Evolutionary conservation across 805 yeast genomes (phyloP).

Genomic region (Pichia gijzeniarum): DNA sequence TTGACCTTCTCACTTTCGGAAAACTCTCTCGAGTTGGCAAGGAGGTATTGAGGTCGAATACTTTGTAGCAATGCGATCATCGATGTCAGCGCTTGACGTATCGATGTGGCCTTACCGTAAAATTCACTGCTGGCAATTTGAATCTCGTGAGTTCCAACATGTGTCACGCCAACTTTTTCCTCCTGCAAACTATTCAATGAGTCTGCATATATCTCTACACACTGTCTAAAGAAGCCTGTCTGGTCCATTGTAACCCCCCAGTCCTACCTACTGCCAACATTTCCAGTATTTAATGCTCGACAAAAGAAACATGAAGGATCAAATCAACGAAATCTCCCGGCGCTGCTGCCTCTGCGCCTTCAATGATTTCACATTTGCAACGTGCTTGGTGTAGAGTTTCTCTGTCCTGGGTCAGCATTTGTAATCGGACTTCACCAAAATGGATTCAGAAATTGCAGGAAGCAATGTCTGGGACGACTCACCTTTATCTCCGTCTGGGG

Average conservation of each 20-base stretch:
- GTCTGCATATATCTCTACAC: conserved; percentile 5
- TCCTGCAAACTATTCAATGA: not conserved
- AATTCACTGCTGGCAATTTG: conserved; percentile 4
- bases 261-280: no score
- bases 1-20: conserved; percentile 24
- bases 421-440: no score
- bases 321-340: no score
- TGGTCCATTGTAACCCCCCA: not conserved
- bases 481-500: conserved; percentile 22
- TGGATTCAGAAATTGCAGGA: conserved; percentile 5
- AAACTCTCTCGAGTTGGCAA: conserved; percentile 22
- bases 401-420: no score
- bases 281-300: no score
- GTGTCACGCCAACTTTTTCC: not conserved
- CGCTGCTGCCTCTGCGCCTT: no score
- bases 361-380: no score
- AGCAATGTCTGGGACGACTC: conserved; percentile 51
- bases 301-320: no score
- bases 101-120: conserved; percentile 3
- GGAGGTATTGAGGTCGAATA: conserved; percentile 32
- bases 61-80: conserved; percentile 17
- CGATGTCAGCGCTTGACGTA: conserved; percentile 4
- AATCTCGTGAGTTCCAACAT: not conserved
- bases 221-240: conserved; percentile 6
- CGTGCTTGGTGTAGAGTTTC: no score